These are phyloP conservation scores for Emergomyces africanus DNA, from an alignment of 2,329 filamentous ascomycete species.

Conservation along the genomic window DNA sequence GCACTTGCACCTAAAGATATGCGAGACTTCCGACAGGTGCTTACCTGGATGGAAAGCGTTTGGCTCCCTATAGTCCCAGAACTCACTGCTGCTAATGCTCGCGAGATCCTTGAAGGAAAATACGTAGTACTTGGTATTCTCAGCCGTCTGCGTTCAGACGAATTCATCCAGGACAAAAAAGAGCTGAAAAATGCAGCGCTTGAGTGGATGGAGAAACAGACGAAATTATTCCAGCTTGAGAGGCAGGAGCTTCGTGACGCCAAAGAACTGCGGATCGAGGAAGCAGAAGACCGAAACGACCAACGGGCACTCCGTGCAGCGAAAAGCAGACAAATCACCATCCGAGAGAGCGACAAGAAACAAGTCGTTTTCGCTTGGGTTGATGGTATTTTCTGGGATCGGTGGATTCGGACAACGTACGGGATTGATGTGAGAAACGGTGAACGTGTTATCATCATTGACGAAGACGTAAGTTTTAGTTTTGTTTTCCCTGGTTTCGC, in stretches of 20 bases:
- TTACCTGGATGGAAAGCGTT: slow-evolving; percentile 89
- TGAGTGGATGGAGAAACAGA: slow-evolving; percentile 97
- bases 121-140: slow-evolving; percentile 88
- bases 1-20: slow-evolving; percentile 81
- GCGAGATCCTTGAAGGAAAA: slow-evolving; percentile 89
- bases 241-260: slow-evolving; percentile 85
- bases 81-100: slow-evolving; percentile 77
- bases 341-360: slow-evolving; percentile 75
- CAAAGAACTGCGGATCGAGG: slow-evolving; percentile 90
- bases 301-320: slow-evolving; percentile 74
- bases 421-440: slow-evolving; percentile 76
- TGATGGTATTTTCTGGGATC: slow-evolving; percentile 92
- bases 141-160: slow-evolving; percentile 63
- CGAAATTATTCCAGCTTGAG: slow-evolving; percentile 81
- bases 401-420: slow-evolving; percentile 92
- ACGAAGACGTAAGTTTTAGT: slow-evolving; percentile 67
- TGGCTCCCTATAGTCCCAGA: slow-evolving; percentile 96
- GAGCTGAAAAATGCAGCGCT: slow-evolving; percentile 93
- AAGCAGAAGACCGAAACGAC: slow-evolving; percentile 87
- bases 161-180: slow-evolving; percentile 63
- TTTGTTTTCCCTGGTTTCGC: not conserved
- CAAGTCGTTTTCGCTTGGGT: slow-evolving; percentile 96
- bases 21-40: slow-evolving; percentile 68
- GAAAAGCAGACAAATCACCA: slow-evolving; percentile 83
- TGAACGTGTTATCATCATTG: slow-evolving; percentile 90